Evolutionary conservation across 2,329 filamentous ascomycete species (phyloP).

Genomic region (Clonostachys rhizophaga): DNA sequence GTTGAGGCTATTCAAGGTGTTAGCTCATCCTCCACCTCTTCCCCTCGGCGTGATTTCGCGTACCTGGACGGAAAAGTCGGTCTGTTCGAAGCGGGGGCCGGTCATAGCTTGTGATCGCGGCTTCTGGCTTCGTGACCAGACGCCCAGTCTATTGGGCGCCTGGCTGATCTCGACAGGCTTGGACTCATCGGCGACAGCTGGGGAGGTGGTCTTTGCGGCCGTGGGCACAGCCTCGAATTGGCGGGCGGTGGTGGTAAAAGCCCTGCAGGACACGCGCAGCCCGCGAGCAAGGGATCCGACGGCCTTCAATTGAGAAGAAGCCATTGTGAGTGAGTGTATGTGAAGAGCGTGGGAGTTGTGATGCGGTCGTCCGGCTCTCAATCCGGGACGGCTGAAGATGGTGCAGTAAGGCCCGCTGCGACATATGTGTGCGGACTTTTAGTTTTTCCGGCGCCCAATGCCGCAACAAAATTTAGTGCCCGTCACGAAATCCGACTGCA

Average conservation of each 20-base stretch:
- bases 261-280: conserved; percentile 35
- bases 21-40: conserved; percentile 10
- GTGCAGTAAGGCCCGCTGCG: neutral
- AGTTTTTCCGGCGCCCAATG: neutral
- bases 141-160: conserved; percentile 76
- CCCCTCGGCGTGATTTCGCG: conserved; percentile 9
- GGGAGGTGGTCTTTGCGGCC: conserved; percentile 30
- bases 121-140: conserved; percentile 86
- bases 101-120: conserved; percentile 81
- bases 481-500: too few relatives aligned
- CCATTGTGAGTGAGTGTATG: conserved; percentile 26
- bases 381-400: too few relatives aligned
- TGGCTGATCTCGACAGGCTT: conserved; percentile 55
- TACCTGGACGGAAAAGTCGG: conserved; percentile 89
- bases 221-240: conserved; percentile 37
- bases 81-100: conserved; percentile 95
- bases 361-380: too few relatives aligned
- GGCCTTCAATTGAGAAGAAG: conserved; percentile 40
- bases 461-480: too few relatives aligned
- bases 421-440: neutral
- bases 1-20: conserved; percentile 64
- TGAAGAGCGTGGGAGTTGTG: conserved; percentile 6
- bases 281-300: conserved; percentile 36
- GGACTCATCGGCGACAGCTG: conserved; percentile 35
- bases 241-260: conserved; percentile 42